Base-by-base conservation (phyloP, 768 basidiomycete genomes). In the Mrakia gelida region DNA sequence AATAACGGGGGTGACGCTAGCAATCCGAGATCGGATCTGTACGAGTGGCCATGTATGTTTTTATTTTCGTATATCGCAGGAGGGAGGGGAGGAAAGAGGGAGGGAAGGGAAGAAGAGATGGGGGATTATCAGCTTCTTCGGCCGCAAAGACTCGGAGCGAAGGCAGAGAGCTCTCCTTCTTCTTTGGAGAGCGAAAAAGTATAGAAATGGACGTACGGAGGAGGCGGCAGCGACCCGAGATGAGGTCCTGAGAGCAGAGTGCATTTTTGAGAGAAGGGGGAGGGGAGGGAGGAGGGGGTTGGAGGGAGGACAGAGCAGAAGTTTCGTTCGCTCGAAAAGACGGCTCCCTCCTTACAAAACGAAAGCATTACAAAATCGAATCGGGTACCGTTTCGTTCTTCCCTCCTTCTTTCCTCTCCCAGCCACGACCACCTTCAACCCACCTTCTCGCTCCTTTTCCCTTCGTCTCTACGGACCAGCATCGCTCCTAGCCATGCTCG, bases 251-350 rank as follows among this genome's bases (percentile, higher is more conserved):
- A 83, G 80, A 79, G 80, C 81, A 79, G 84, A 83, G 81, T 84
- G 83, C 83, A 84, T 84, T 70, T 71, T 83, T 78, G 43, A 59
- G 30, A 85, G 81, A 83, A 82, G 81, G 84, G 85, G 83, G 84
- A 85, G 83, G 82, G 83, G 86, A 87, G 84, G 83, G 84, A 86
- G 85, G 86, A 84, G 84, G 83, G 85, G 85, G 85, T 86, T 84
- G 85, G 85, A 86, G 83, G 80, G 81, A 79, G 68, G 34, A 71
- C 56, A 63, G 45, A 45, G 45, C 11, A 45, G 45, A 45, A 45
- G 45, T 10, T 11, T 45, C 45, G 9, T 45, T 45, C 45, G 45
- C 18, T 11, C 67, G 54, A 61, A 45, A 43, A 65, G 38, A 52
- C 1, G 56, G 3, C 38, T 38, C 38, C 38, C 38, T 21, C 16